Evolutionary conservation across 129 eudicot genomes (phyloP).

Genomic region (Logfia minima): DNA sequence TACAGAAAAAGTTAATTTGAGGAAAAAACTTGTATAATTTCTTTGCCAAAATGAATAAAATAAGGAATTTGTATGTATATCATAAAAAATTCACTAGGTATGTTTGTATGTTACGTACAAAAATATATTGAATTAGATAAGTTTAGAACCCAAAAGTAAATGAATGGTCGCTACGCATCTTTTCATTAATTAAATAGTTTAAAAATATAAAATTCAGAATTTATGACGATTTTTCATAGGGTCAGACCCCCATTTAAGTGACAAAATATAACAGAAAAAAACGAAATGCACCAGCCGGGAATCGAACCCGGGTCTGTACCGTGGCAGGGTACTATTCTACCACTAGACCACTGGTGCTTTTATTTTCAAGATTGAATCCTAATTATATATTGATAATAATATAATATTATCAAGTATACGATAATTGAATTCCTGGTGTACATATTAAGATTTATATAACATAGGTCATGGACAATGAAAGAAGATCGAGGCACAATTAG

Average conservation of each 20-base stretch:
- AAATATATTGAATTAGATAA: neutral
- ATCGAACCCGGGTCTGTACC: conserved; percentile 99
- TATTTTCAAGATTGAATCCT: neutral
- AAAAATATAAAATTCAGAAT: neutral
- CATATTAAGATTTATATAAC: too few relatives aligned
- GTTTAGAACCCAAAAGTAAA: too few relatives aligned
- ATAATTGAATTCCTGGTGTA: too few relatives aligned
- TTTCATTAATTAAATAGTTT: too few relatives aligned
- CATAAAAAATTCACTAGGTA: neutral
- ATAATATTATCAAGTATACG: neutral
- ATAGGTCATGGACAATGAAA: too few relatives aligned
- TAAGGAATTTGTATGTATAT: neutral
- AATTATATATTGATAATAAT: neutral
- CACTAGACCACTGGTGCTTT: conserved; percentile 15
- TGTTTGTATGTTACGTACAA: neutral
- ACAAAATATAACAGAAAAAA: neutral
- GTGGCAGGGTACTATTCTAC: conserved; percentile 61
- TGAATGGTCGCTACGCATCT: neutral
- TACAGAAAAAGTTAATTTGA: neutral
- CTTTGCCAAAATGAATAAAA: neutral
- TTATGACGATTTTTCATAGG: neutral
- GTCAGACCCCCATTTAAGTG: neutral
- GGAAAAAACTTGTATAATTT: neutral
- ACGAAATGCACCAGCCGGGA: conserved; percentile 22
- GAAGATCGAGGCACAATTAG: too few relatives aligned